Base-by-base conservation (phyloP, 208 protist genomes). In the Pavlovales sp. region DNA sequence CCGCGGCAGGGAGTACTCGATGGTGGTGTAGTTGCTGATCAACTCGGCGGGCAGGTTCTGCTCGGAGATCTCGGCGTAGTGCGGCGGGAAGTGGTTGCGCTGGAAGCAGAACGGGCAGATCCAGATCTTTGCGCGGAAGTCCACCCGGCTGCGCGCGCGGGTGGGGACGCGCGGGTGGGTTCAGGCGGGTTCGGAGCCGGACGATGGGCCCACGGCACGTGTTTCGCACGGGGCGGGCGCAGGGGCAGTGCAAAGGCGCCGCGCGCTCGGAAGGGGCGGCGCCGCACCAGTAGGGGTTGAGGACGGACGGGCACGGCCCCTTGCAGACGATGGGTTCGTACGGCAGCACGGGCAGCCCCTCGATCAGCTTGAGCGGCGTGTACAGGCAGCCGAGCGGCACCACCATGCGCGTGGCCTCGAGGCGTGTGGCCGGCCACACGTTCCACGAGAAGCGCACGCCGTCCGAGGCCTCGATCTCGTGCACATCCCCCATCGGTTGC, bases 351-450 rank as follows among this genome's bases (percentile, higher is more conserved):
- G 92, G 85, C 86, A 96, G 92, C 26, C 92, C 91, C 39, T 95
- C 95, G 0, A 93, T 87, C 77, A 93, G 82, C 84, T 96, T 97
- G 46, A 99, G 93, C 34, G 98, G 98, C 32, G 97, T 97, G 93
- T 98, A 99, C 75, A 99, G 90, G 87, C 95, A 97, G 26, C 96
- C 97, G 41, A 99, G 94, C 37, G 98, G 98, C 4, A 98, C 95
- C 38, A 99, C 94, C 93, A 98, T 95, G 40, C 95, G 94, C 8
- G 96, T 95, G 5, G 95, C 96, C 82, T 99, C 97, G n/a, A 99
- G 85, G 34, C 96, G 94, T 80, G 95, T 96, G 18, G 94, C 94
- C 40, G 97, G 97, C 94, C 96, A 98, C 8, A 96, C 89, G 90
- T 96, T 97, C 96, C 97, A 99, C 30, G 96, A 97, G 94, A 97